Base-by-base conservation (phyloP, 306 rosid genomes). In the Sicyos baderoa region DNA sequence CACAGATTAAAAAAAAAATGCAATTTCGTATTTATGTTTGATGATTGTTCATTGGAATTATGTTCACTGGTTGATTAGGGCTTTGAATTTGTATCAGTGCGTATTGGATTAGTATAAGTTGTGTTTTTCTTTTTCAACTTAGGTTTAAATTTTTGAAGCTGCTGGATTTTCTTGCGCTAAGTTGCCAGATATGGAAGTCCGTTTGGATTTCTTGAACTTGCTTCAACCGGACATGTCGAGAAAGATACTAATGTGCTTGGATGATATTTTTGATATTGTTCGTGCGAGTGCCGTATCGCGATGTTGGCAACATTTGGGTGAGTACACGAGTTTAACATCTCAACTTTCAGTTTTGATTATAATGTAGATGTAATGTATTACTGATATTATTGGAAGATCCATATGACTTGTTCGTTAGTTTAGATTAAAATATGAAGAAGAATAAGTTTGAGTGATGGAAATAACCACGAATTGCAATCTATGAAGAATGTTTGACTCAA, bases 251-350 rank as follows among this genome's bases (percentile, higher is more conserved):
- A 72, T 15, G 79, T 73, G 70, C 80, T 72, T 93, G 81, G 94
- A 90, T 63, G 87, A 85, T 84, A 77, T 81, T 16, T 76, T 85
- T 69, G 97, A 90, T 76, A 76, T 88, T 48, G 76, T 74, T 54
- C 84, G 85, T 44, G 70, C 81, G 37, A 64, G 86, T 69, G 78
- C 84, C 18, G 89, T 90, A 76, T 93, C 99, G 0, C 87, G 74
- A 32, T 65, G 82, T 76, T 90, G 87, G 94, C 78, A 81, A 76
- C 80, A 21, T 25, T 80, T 19, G 74, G 97, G 99, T 90, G 80
- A 84, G 98, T 71, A 74, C 60, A 69, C 44, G 55, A 35, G 0
- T 44, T 61, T 54, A 19, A 29, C 56, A 7, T 67, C 56, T 67
- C 53, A 44, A 48, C 54, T 67, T 67, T 9, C 25, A 9, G 22